Conservation (phyloP, 75 land plant species). For the Ceratopteris richardii region DNA sequence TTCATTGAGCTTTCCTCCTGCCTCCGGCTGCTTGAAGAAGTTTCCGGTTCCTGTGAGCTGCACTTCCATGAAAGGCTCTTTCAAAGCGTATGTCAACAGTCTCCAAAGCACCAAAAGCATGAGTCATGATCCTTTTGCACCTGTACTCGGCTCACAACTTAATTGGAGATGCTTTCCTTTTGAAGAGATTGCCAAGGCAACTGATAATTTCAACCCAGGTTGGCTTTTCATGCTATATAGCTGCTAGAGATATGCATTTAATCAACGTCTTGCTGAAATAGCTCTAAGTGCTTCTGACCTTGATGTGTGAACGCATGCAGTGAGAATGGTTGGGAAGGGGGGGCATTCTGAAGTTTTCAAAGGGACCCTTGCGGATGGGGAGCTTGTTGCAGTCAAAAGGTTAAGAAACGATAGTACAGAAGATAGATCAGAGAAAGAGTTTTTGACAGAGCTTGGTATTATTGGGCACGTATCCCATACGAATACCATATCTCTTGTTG, state of each 20-base stretch:
- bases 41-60: background rate
- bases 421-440: slow-evolving; percentile 23
- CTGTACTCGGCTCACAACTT: background rate
- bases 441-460: slow-evolving; percentile 37
- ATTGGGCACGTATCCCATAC: slow-evolving; percentile 37
- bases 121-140: slow-evolving; percentile 7
- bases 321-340: slow-evolving; percentile 43
- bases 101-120: slow-evolving; percentile 2
- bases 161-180: slow-evolving; percentile 39
- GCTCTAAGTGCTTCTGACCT: background rate
- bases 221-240: background rate
- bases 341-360: slow-evolving; percentile 38
- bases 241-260: background rate
- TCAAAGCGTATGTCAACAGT: background rate
- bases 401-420: slow-evolving; percentile 25
- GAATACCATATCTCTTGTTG: slow-evolving; percentile 29
- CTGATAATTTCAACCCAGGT: slow-evolving; percentile 51
- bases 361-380: slow-evolving; percentile 20
- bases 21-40: background rate
- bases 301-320: slow-evolving; percentile 13
- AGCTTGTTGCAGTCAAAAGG: slow-evolving; percentile 37
- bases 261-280: background rate
- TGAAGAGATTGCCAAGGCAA: slow-evolving; percentile 39
- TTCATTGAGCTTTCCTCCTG: slow-evolving; percentile 2
- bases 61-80: background rate